phyloP scores from a whole-genome alignment of 768 basidiomycete genomes.

The Daedaleopsis sinensis region DNA sequence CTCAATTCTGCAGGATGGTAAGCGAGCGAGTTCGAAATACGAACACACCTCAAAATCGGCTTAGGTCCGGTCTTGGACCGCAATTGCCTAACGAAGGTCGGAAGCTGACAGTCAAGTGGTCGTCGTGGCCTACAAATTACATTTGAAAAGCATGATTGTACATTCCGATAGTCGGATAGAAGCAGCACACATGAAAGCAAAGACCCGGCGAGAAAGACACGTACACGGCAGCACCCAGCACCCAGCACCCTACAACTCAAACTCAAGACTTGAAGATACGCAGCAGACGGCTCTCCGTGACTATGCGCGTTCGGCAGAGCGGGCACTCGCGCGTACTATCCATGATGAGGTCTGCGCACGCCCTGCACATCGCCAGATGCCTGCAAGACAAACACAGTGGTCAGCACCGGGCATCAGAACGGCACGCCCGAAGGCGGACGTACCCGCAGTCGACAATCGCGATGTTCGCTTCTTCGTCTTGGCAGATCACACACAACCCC shows the following conservation, averaged over 20 bases:
- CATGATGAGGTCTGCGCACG: constrained; percentile 81
- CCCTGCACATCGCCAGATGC: constrained; percentile 80
- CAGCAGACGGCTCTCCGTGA: constrained; percentile 79
- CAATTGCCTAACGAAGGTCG: too few species aligned
- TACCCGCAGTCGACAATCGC: constrained; percentile 95
- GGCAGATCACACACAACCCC: constrained; percentile 90
- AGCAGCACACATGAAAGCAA: not conserved
- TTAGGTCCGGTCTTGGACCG: too few species aligned
- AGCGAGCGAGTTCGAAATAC: too few species aligned
- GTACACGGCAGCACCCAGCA: not conserved
- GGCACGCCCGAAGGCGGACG: constrained; percentile 31
- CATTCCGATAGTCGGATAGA: too few species aligned
- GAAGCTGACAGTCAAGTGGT: too few species aligned
- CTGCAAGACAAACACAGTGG: constrained; percentile 37
- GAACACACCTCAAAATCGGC: too few species aligned
- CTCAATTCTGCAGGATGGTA: too few species aligned
- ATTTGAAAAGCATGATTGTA: not conserved
- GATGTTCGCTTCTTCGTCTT: constrained; percentile 93
- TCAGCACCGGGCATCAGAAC: not conserved
- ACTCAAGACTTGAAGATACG: constrained; percentile 66
- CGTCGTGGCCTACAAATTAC: not conserved
- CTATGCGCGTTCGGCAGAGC: constrained; percentile 85
- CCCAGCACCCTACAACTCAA: not conserved
- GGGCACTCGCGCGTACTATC: constrained; percentile 84
- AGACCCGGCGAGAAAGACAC: not conserved